Base-by-base conservation (phyloP, 306 rosid species). In the Prunus mira region DNA sequence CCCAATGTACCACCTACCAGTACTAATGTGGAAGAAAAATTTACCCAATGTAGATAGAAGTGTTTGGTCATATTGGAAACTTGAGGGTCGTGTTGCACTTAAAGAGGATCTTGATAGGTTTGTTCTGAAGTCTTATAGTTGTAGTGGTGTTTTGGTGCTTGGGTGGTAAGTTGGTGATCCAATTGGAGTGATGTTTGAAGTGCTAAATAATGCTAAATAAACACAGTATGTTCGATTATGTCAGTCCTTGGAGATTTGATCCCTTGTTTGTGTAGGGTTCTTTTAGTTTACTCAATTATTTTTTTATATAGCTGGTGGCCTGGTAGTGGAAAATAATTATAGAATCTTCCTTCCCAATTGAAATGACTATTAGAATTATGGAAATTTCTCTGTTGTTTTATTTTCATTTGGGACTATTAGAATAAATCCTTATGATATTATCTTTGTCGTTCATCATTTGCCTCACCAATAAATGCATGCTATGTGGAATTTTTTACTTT, bases 81-180 rank as follows among this genome's bases (percentile, higher is more conserved):
- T 57, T 67, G n/a, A 62, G 49, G 5, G 30, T 47, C 28, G 27
- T 17, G 18, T 22, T 38, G 54, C 28, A 30, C 49, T 63, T 74
- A 47, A 47, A 49, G 58, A 73, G 17, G 67, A 73, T 61, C 55
- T 74, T 46, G 69, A 74, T 67, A 14, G 20, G 67, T 9, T 24
- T 24, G 65, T n/a, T 58, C 65, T 24, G 14, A 66, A 46, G 24
- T 45, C 10, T 66, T n/a, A 20, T 18, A 9, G 45, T 19, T 43
- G 70, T 2, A 41, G 30, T 66, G 47, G 52, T 12, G 27, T 18
- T 19, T 32, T 24, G 32, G 1, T 58, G 8, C 64, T 24, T 58
- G 64, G 71, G 22, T 63, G 67, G 12, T 41, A 38, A 38, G 14
- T n/a, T 3, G 7, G 52, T 57, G 60, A 19, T 55, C 24, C 61